phyloP scores from a whole-genome alignment of 352 stramenopile species.

The Phytophthora palmivora region DNA sequence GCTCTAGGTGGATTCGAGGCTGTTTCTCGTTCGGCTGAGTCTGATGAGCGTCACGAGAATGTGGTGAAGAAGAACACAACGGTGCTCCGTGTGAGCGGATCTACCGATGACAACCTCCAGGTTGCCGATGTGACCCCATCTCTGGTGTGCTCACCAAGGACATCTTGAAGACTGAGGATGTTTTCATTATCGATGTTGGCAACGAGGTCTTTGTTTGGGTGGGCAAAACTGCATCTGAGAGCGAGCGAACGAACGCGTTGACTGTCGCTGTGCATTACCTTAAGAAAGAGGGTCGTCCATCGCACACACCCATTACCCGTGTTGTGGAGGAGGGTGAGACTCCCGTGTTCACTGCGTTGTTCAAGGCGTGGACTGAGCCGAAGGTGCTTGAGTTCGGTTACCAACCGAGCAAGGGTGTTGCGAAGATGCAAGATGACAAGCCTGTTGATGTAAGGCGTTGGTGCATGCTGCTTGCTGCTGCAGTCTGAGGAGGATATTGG shows the following conservation, averaged over 20 bases:
- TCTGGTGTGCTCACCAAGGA: conserved; percentile 80
- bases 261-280: conserved; percentile 88
- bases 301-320: conserved; percentile 81
- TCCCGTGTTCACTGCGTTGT: conserved; percentile 87
- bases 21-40: conserved; percentile 66
- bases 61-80: conserved; percentile 67
- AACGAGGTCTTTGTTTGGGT: conserved; percentile 94
- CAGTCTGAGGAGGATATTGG: conserved; percentile 77
- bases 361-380: conserved; percentile 79
- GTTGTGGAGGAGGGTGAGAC: conserved; percentile 88
- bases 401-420: conserved; percentile 55
- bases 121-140: conserved; percentile 71
- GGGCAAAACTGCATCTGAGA: conserved; percentile 80
- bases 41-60: conserved; percentile 72
- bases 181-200: conserved; percentile 94
- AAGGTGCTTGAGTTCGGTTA: conserved; percentile 73
- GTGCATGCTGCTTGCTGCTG: conserved; percentile 43
- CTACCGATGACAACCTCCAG: conserved; percentile 53
- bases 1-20: conserved; percentile 88
- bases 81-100: conserved; percentile 83
- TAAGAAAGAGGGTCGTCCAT: conserved; percentile 54
- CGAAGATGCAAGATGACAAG: conserved; percentile 52
- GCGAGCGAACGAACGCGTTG: conserved; percentile 90
- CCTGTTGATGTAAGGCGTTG: conserved; percentile 67
- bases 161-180: conserved; percentile 86